Evolutionary conservation across 2,329 filamentous ascomycete genomes (phyloP), one percentile per base, ranked within the genome.

Genomic region (Fusarium denticulatum): DNA sequence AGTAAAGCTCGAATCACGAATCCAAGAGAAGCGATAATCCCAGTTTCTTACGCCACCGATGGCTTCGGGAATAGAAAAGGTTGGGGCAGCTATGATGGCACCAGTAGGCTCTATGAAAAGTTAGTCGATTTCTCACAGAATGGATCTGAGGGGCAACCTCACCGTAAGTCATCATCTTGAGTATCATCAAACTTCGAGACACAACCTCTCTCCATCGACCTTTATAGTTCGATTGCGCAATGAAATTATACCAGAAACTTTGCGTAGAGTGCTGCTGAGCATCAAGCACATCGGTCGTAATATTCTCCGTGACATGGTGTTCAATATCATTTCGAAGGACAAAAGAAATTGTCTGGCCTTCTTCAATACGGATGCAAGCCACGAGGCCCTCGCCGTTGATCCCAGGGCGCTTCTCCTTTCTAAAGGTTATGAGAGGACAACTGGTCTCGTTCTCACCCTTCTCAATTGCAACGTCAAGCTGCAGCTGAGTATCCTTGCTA

Each of bases 11-110:
- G 91, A 90, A 82, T 95, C 93, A 28, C 93, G 88, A 40, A 95
- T 89, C 93, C 93, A 95, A 15, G 88, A 93, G 81, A 89, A 95
- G n/a, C 92, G 87, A 77, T 93, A 93, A 79, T 93, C 91, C 91
- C 89, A 91, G 77, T 91, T 91, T 28, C 88, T 87, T 26, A 84
- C 83, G 20, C 92, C 92, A 24, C 92, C 92, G 43, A 94, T 88
- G 57, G 92, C 91, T 79, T 95, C 93, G 0, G 93, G 93, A 3
- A 95, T 87, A 1, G 92, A 94, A 77, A 95, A 95, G 0, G 92
- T 95, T 0, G 93, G 92, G 4, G 93, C 88, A 3, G 93, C 93
- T 39, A 94, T 87, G 57, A 95, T 94, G 14, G 93, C 93, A 5
- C 93, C 93, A 0, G 92, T 95, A 0, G 92, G 93, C 77, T 95